Evolutionary conservation across 768 basidiomycete genomes (phyloP).

Genomic region (Sutorius australiensis): DNA sequence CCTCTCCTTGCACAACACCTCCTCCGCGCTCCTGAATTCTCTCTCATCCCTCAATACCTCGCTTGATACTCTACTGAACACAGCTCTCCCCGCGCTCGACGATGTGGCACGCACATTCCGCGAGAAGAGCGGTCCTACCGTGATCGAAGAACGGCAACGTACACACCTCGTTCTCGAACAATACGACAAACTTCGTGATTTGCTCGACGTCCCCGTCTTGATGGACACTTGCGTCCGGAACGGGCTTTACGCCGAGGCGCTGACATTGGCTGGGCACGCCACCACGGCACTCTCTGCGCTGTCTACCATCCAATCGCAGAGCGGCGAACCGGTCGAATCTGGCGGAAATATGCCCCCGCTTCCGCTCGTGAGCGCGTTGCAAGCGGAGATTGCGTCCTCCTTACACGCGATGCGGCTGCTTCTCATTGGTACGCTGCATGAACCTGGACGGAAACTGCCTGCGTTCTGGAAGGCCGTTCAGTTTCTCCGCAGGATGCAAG

Average conservation of each 20-base stretch:
- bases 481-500: conserved; percentile 81
- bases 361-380: conserved; percentile 45
- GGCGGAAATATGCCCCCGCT: conserved; percentile 28
- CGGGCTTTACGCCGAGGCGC: conserved; percentile 88
- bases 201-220: conserved; percentile 86
- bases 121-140: conserved; percentile 57
- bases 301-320: conserved; percentile 35
- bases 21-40: conserved; percentile 67
- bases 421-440: conserved; percentile 73
- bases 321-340: conserved; percentile 41
- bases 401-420: conserved; percentile 67
- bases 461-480: conserved; percentile 86
- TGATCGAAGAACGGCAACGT: conserved; percentile 71
- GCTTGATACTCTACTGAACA: conserved; percentile 60
- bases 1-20: conserved; percentile 79
- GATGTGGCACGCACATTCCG: conserved; percentile 68
- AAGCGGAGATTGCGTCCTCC: conserved; percentile 63
- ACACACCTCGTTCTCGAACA: conserved; percentile 88
- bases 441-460: conserved; percentile 80
- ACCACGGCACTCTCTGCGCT: conserved; percentile 42
- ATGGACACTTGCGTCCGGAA: conserved; percentile 93
- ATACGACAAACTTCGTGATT: conserved; percentile 87
- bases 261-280: conserved; percentile 78
- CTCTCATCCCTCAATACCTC: conserved; percentile 73
- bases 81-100: conserved; percentile 75